These are phyloP conservation scores for Hypoxylon crocopeplum DNA, from an alignment of 495 filamentous ascomycete species.

Conservation along the genomic window DNA sequence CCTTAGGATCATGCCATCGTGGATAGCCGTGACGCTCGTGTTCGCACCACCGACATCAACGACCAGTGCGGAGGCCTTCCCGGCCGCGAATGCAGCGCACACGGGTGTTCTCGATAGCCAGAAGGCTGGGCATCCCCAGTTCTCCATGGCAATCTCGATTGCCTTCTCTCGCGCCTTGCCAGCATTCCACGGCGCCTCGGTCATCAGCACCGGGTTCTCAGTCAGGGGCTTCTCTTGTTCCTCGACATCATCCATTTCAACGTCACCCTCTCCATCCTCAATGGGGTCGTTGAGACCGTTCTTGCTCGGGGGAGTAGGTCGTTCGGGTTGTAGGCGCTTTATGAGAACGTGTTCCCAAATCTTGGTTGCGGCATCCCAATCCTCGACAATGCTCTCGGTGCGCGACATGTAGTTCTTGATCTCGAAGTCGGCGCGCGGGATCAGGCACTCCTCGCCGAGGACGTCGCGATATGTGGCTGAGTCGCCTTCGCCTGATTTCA, in stretches of 20 bases:
- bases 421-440: conserved; percentile 75
- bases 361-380: conserved; percentile 91
- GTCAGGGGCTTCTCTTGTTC: conserved; percentile 77
- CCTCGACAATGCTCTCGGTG: conserved; percentile 85
- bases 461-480: conserved; percentile 66
- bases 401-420: conserved; percentile 88
- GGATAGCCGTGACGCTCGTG: conserved; percentile 87
- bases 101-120: conserved; percentile 73
- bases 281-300: conserved; percentile 78
- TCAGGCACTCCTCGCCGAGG: conserved; percentile 87
- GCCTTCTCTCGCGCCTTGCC: conserved; percentile 86
- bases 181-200: conserved; percentile 91
- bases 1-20: conserved; percentile 92
- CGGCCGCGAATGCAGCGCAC: conserved; percentile 77
- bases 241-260: conserved; percentile 68
- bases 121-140: conserved; percentile 91
- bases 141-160: conserved; percentile 95
- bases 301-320: conserved; percentile 66
- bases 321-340: conserved; percentile 78
- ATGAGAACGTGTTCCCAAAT: conserved; percentile 80
- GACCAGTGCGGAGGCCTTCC: conserved; percentile 90
- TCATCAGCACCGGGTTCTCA: conserved; percentile 92
- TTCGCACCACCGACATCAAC: conserved; percentile 92
- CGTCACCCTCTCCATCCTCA: conserved; percentile 63
- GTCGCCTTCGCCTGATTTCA: conserved; percentile 55